Percentiles rank a stretch among this genome's conserved stretches.
Conservation (phyloP, 2,329 filamentous ascomycete species). For the Neospermospora avenae region DNA sequence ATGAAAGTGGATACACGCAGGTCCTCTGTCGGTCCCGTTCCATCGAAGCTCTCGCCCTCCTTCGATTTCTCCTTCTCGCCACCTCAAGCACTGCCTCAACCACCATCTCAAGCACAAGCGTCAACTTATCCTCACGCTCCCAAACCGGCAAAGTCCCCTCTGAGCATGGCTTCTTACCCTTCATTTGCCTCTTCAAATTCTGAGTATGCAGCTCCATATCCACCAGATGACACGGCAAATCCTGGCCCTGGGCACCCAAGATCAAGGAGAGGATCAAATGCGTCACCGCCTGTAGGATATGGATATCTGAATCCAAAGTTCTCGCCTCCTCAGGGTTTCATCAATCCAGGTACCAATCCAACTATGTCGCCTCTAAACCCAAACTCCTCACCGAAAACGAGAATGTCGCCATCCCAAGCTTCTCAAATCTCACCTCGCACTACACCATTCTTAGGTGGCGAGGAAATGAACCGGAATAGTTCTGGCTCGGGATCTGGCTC, state of each 20-base stretch:
- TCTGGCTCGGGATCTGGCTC: neutral
- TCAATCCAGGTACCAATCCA: neutral
- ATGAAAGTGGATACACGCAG: too few species aligned
- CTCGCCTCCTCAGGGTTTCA: too few species aligned
- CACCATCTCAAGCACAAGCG: too few species aligned
- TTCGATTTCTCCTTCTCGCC: too few species aligned
- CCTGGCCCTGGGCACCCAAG: neutral
- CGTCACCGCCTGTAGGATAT: neutral
- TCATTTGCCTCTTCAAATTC: neutral
- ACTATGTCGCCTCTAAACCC: neutral
- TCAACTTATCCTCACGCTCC: too few species aligned
- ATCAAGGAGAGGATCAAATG: neutral
- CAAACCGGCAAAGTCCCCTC: too few species aligned
- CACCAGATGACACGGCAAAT: neutral
- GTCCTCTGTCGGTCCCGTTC: too few species aligned
- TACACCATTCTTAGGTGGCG: neutral
- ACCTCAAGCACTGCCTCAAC: too few species aligned
- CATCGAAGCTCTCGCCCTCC: too few species aligned
- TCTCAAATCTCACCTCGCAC: neutral
- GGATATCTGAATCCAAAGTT: neutral
- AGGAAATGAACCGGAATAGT: neutral
- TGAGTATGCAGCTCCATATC: slow-evolving; percentile 5
- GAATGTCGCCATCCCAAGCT: neutral
- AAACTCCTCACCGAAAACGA: neutral
- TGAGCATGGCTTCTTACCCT: neutral